phyloP scores from a whole-genome alignment of 1,284 basidiomycete genomes.

The Phellopilus nigrolimitatus region DNA sequence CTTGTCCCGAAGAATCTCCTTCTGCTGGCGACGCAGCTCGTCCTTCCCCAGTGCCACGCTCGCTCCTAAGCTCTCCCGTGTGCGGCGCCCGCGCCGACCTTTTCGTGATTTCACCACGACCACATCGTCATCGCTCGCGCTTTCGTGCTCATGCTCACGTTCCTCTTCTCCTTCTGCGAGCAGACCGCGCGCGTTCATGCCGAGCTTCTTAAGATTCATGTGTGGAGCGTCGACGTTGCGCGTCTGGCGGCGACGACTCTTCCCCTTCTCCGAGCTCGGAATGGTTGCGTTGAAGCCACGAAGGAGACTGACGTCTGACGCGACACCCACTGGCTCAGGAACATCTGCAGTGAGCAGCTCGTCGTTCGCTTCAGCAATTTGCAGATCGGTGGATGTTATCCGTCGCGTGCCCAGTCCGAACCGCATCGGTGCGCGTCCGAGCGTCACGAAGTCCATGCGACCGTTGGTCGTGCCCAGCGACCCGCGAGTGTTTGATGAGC shows the following conservation, averaged over 20 bases:
- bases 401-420: conserved; percentile 60
- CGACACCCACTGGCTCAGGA: conserved; percentile 60
- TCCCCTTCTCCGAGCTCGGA: conserved; percentile 77
- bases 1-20: conserved; percentile 84
- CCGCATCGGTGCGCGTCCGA: conserved; percentile 67
- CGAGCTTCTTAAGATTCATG: conserved; percentile 74
- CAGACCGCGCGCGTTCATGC: conserved; percentile 73
- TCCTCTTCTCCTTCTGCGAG: conserved; percentile 54
- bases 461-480: conserved; percentile 36
- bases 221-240: conserved; percentile 76
- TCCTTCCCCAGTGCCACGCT: conserved; percentile 73
- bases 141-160: conserved; percentile 52
- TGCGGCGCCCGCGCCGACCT: conserved; percentile 51
- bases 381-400: conserved; percentile 76
- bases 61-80: conserved; percentile 64
- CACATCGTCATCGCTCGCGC: conserved; percentile 62
- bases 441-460: conserved; percentile 62
- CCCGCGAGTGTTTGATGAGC: conserved; percentile 47
- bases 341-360: conserved; percentile 70
- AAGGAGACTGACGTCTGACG: conserved; percentile 68
- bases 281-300: conserved; percentile 90
- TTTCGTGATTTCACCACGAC: conserved; percentile 41
- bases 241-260: conserved; percentile 69
- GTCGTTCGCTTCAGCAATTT: conserved; percentile 79
- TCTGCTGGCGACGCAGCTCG: conserved; percentile 75